Conservation (phyloP, 2,329 filamentous ascomycete genomes). For the Aspergillus novofumigatus region DNA sequence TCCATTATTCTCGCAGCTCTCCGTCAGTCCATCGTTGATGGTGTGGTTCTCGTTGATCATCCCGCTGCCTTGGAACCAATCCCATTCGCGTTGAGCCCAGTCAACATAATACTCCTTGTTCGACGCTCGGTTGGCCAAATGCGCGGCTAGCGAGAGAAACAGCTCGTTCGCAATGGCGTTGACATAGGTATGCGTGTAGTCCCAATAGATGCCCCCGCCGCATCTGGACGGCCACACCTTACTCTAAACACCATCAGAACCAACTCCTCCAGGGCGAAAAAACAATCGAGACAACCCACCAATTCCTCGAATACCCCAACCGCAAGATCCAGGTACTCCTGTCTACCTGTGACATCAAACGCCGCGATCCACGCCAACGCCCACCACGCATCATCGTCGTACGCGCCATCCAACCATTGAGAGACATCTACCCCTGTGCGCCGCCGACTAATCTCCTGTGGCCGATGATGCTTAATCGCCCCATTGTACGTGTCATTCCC, state of each 20-base stretch:
- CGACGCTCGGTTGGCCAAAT: slow-evolving; percentile 50
- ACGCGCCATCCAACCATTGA: slow-evolving; percentile 31
- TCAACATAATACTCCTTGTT: slow-evolving; percentile 38
- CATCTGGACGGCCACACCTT: slow-evolving; percentile 42
- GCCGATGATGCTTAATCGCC: background rate
- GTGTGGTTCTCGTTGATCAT: slow-evolving; percentile 47
- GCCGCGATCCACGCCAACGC: slow-evolving; percentile 51
- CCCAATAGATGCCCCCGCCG: slow-evolving; percentile 48
- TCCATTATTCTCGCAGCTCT: slow-evolving; percentile 49
- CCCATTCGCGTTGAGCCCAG: slow-evolving; percentile 47
- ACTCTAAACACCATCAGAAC: slow-evolving; percentile 15
- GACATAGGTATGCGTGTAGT: slow-evolving; percentile 42
- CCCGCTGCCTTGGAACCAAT: slow-evolving; percentile 48
- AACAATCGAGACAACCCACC: slow-evolving; percentile 13
- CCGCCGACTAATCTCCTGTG: background rate
- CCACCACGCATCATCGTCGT: slow-evolving; percentile 55
- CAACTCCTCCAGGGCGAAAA: background rate
- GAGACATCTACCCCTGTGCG: slow-evolving; percentile 15
- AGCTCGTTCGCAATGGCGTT: slow-evolving; percentile 57
- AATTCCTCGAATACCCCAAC: slow-evolving; percentile 49
- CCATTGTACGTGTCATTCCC: slow-evolving; percentile 9
- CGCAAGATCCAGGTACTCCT: slow-evolving; percentile 45
- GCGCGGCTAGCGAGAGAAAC: slow-evolving; percentile 52
- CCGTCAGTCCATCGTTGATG: slow-evolving; percentile 52
- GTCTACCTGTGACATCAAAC: slow-evolving; percentile 49